Evolutionary conservation across 2,329 filamentous ascomycete species (phyloP).

Genomic region (Ophiocordyceps unilateralis): DNA sequence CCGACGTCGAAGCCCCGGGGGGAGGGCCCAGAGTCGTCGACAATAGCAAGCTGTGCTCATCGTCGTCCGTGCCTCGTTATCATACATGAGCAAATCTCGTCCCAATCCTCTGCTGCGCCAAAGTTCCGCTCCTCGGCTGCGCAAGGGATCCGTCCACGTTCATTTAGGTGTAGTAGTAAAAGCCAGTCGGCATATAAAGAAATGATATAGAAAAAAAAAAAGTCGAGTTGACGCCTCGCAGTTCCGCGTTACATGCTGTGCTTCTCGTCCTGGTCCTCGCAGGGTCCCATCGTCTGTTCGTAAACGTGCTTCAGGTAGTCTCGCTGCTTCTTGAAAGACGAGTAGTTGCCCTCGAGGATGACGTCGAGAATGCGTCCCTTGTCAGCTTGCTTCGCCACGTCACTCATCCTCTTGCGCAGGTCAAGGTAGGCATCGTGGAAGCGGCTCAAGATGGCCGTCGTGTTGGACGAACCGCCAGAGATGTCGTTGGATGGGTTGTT

Average conservation of each 20-base stretch:
- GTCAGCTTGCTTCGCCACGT: conserved; percentile 20
- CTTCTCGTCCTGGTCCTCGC: conserved; percentile 12
- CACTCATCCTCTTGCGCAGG: conserved; percentile 40
- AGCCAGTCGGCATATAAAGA: background rate
- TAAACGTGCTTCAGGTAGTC: conserved; percentile 39
- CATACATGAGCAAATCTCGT: too few species aligned
- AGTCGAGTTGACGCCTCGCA: background rate
- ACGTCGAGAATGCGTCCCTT: conserved; percentile 41
- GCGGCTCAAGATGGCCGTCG: conserved; percentile 43
- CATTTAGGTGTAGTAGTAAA: too few species aligned
- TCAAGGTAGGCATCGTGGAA: conserved; percentile 49
- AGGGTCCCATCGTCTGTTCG: conserved; percentile 18
- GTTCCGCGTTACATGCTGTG: background rate
- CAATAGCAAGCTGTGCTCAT: background rate
- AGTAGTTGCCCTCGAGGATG: conserved; percentile 65
- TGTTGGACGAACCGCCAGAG: conserved; percentile 65
- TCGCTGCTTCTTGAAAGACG: conserved; percentile 53
- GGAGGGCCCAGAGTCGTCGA: background rate
- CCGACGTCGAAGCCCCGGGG: background rate
- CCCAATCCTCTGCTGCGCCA: too few species aligned
- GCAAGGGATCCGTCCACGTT: too few species aligned
- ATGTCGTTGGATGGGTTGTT: conserved; percentile 80
- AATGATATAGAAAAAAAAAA: background rate
- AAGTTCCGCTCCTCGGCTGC: too few species aligned
- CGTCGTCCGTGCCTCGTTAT: too few species aligned